phyloP scores from a whole-genome alignment of 2,329 filamentous ascomycete species.

The Microdochium nivale region DNA sequence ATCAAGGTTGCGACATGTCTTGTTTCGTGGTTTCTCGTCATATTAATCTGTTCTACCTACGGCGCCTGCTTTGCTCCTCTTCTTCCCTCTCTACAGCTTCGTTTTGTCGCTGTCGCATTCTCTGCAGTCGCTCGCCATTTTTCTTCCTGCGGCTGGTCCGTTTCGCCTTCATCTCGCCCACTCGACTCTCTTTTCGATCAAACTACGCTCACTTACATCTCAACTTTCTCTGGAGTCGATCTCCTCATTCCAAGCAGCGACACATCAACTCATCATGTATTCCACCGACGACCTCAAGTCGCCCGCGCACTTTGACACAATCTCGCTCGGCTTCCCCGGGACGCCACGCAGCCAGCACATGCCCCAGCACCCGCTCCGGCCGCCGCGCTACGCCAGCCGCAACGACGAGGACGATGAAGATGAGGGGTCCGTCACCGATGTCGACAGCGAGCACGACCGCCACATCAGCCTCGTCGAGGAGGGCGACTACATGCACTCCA shows the following conservation, averaged over 20 bases:
- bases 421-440: conserved; percentile 15
- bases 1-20: no score
- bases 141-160: neutral
- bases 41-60: neutral
- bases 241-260: no score
- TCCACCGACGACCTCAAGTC: neutral
- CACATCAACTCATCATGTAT: neutral
- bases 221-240: neutral
- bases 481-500: conserved; percentile 16
- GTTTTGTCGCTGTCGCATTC: neutral
- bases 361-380: neutral
- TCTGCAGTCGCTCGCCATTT: neutral
- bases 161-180: neutral
- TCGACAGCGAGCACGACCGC: conserved; percentile 15
- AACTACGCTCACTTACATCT: neutral
- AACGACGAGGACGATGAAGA: conserved; percentile 13
- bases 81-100: neutral
- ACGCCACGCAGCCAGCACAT: neutral
- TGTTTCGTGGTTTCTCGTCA: neutral
- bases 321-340: neutral
- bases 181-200: neutral
- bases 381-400: conserved; percentile 3
- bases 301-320: neutral
- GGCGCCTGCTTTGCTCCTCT: neutral
- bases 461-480: conserved; percentile 10